Percentiles rank a stretch among this genome's conserved stretches.
These are phyloP conservation scores for Cubamyces lactineus DNA, from an alignment of 768 basidiomycete genomes.

Conservation along the genomic window DNA sequence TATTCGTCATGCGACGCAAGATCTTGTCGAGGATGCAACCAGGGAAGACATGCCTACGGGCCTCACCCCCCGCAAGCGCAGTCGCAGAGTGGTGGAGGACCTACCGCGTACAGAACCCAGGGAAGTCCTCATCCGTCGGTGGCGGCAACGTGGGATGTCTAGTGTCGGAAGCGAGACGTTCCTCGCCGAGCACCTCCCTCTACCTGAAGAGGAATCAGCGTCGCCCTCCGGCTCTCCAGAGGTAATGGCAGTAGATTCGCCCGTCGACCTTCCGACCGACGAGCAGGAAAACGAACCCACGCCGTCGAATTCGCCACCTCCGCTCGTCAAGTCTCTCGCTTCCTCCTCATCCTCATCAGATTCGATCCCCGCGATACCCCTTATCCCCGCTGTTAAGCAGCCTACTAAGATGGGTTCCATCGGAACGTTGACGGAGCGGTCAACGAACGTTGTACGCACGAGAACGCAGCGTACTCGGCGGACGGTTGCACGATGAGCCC, in stretches of 20 bases:
- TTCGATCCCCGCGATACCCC: constrained; percentile 12
- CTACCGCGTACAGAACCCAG: constrained; percentile 75
- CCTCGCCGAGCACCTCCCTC: constrained; percentile 41
- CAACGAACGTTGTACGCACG: constrained; percentile 37
- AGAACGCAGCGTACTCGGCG: constrained; percentile 23
- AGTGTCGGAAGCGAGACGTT: constrained; percentile 41
- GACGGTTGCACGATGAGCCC: constrained; percentile 4
- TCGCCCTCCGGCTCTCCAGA: constrained; percentile 21
- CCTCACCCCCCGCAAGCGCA: constrained; percentile 74
- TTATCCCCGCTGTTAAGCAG: constrained; percentile 27
- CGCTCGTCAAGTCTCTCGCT: constrained; percentile 35
- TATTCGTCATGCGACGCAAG: constrained; percentile 53
- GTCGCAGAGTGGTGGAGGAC: constrained; percentile 67
- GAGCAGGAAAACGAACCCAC: constrained; percentile 34
- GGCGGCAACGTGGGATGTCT: constrained; percentile 43
- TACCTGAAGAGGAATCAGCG: constrained; percentile 36
- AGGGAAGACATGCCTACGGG: constrained; percentile 71
- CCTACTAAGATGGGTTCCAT: constrained; percentile 29
- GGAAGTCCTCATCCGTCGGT: constrained; percentile 57
- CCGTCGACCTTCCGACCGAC: constrained; percentile 1
- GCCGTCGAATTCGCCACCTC: constrained; percentile 25
- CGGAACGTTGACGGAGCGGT: constrained; percentile 39
- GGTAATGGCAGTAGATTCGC: constrained; percentile 17
- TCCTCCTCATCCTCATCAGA: constrained; percentile 44
- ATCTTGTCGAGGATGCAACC: constrained; percentile 59